Percentiles rank a stretch among this genome's conserved stretches.
Evolutionary conservation across 2,329 filamentous ascomycete genomes (phyloP).

Genomic region (Bipolaris zeicola): DNA sequence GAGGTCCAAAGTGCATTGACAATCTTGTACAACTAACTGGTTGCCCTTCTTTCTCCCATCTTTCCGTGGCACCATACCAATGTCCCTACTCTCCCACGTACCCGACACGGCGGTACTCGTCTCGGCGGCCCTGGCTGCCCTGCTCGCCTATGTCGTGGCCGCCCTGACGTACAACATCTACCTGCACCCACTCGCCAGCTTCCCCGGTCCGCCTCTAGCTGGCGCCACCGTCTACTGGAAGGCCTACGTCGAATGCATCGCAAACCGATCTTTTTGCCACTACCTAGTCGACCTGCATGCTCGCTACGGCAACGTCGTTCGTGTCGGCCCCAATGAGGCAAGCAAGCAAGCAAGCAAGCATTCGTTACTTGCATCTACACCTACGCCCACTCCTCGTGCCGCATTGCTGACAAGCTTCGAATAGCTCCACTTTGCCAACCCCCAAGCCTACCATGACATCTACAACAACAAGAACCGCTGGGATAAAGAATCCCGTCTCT

Average conservation of each 20-base stretch:
- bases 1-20: neutral
- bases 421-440: slow-evolving; percentile 53
- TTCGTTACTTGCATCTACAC: neutral
- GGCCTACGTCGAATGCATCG: slow-evolving; percentile 36
- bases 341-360: slow-evolving; percentile 11
- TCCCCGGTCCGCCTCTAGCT: slow-evolving; percentile 49
- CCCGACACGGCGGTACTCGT: slow-evolving; percentile 15
- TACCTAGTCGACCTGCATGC: slow-evolving; percentile 33
- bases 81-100: slow-evolving; percentile 3
- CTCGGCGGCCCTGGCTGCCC: slow-evolving; percentile 11
- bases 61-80: neutral
- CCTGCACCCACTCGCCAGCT: slow-evolving; percentile 52
- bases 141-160: slow-evolving; percentile 24
- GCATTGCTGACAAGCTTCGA: slow-evolving; percentile 15
- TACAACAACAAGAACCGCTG: slow-evolving; percentile 51
- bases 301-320: slow-evolving; percentile 34
- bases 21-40: no score
- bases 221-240: slow-evolving; percentile 35
- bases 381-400: neutral
- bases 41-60: neutral
- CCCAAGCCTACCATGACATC: slow-evolving; percentile 52
- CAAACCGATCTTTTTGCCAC: slow-evolving; percentile 37
- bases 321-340: slow-evolving; percentile 37
- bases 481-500: slow-evolving; percentile 51
- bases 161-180: slow-evolving; percentile 44